phyloP scores from a whole-genome alignment of 208 protist species.

The Acanthamoeba pearcei region DNA sequence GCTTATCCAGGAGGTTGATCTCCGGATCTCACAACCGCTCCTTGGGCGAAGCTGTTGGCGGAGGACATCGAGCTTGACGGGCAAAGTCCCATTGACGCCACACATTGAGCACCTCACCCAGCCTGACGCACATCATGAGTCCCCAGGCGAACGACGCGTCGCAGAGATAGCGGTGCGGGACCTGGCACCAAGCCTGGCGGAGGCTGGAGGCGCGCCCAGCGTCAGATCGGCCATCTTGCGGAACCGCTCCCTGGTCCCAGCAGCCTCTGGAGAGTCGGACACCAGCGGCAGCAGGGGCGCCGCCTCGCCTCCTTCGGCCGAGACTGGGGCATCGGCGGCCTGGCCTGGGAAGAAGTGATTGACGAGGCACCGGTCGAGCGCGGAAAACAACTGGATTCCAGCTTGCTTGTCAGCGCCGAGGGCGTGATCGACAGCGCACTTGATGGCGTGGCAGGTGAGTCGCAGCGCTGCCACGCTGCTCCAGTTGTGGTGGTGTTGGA shows the following conservation, averaged over 20 bases:
- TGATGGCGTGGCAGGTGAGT: background rate
- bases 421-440: background rate
- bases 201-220: background rate
- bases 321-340: background rate
- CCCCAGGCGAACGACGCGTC: too few relatives aligned
- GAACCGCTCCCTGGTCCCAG: background rate
- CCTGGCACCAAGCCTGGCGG: background rate
- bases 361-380: background rate
- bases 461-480: background rate
- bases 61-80: background rate
- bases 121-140: background rate
- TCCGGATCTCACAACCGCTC: too few relatives aligned
- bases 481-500: too few relatives aligned
- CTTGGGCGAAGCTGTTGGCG: background rate
- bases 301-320: background rate
- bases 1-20: too few relatives aligned
- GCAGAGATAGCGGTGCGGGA: too few relatives aligned
- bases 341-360: background rate
- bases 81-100: background rate
- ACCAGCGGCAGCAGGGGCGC: background rate
- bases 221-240: background rate
- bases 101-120: background rate
- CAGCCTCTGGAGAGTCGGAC: background rate
- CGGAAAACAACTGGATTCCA: too few relatives aligned
- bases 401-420: background rate